Evolutionary conservation across 345 rosid species (phyloP), one percentile per base, ranked within the genome.

Genomic region (Sonneratia alba): DNA sequence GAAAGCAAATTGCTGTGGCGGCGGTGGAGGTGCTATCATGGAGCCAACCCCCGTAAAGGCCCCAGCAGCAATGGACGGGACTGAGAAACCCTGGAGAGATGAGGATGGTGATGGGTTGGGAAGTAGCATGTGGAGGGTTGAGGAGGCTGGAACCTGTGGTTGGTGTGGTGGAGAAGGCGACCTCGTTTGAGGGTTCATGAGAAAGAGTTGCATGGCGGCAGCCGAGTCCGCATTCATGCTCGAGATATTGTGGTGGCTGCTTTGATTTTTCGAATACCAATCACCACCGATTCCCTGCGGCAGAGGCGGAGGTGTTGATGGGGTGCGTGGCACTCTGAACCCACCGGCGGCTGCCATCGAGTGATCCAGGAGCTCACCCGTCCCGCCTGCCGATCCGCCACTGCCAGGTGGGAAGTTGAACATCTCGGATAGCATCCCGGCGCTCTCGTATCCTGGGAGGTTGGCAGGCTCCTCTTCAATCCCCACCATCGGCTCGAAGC

Each of bases 361-460:
- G 69, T 82, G 85, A 61, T 82, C 79, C 51, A 77, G 69, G 57
- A 75, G 81, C n/a, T 70, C 67, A 22, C 85, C 71, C 8, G 88
- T 72, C 21, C 79, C 77, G 8, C 87, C 78, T 9, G 79, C 75
- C 4, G 83, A 77, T 78, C 82, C 8, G 79, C 81, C 9, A 82
- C 83, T 5, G 91, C 53, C 34, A 21, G 59, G 59, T 8, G 92
- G 82, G 70, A 88, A 91, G 84, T 83, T 90, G 84, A 95, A 95
- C 97, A 90, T 95, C 77, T 95, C 97, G 2, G 99, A 95, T 78
- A 91, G 78, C 92, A 95, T 95, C 27, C 97, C 97, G 72, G 89
- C 87, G 1, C 87, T 79, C 79, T 88, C 93, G 38, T 94, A 89
- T 32, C 59, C 59, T 5, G n/a, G 59, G 59, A 80, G 91, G 37